A percentile compares a stretch with the other conserved stretches of the same genome.
Conservation (phyloP, 805 yeast species). For the Candida manassasensis region DNA sequence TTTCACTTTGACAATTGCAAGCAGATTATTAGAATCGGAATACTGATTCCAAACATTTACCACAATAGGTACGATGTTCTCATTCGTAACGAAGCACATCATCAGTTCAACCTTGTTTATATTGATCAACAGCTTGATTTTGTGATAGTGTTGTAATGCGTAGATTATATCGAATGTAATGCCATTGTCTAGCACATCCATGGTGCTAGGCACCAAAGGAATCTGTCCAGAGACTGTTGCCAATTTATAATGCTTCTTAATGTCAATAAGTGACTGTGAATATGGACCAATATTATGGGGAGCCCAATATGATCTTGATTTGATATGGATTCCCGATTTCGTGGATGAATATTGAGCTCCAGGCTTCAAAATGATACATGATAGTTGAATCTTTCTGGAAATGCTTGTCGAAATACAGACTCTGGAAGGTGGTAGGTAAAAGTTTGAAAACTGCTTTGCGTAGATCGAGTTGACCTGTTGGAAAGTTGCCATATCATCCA, state of each 20-base stretch:
- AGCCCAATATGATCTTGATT: slow-evolving; percentile 95
- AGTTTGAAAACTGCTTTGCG: slow-evolving; percentile 46
- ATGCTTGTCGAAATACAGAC: slow-evolving; percentile 69
- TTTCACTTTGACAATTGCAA: slow-evolving; percentile 52
- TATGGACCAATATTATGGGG: slow-evolving; percentile 98
- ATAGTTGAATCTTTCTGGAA: slow-evolving; percentile 48
- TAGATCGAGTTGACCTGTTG: slow-evolving; percentile 58
- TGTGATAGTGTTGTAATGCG: slow-evolving; percentile 70
- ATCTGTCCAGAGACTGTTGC: slow-evolving; percentile 86
- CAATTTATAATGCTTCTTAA: slow-evolving; percentile 32
- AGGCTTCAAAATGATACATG: slow-evolving; percentile 48
- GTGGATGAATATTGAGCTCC: slow-evolving; percentile 5
- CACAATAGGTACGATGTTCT: slow-evolving; percentile 23
- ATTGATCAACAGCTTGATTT: slow-evolving; percentile 54
- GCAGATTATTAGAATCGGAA: slow-evolving; percentile 17
- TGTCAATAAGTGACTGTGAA: slow-evolving; percentile 71
- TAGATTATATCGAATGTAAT: slow-evolving; percentile 40
- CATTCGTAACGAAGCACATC: slow-evolving; percentile 51
- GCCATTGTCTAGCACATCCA: slow-evolving; percentile 40
- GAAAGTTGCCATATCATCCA: slow-evolving; percentile 65
- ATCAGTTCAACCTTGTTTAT: slow-evolving; percentile 41
- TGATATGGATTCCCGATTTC: slow-evolving; percentile 79
- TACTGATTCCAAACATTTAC: slow-evolving; percentile 45
- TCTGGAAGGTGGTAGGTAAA: slow-evolving; percentile 79
- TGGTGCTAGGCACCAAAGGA: slow-evolving; percentile 69